Evolutionary conservation across 805 yeast genomes (phyloP).

Genomic region (Kazachstania taianensis): DNA sequence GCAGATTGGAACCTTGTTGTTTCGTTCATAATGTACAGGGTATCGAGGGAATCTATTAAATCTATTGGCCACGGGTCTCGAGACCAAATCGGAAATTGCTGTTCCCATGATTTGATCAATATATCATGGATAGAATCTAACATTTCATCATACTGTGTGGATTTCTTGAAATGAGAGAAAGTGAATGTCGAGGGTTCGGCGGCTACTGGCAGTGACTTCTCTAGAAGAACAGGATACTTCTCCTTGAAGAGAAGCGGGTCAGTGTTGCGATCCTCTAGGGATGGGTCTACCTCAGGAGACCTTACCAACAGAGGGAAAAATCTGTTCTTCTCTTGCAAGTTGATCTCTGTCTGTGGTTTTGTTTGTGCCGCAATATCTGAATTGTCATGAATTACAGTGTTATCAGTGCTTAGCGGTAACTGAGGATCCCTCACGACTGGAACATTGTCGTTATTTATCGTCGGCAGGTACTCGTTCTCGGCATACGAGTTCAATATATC

Average conservation of each 20-base stretch:
- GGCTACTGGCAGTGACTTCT: slow-evolving; percentile 15
- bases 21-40: slow-evolving; percentile 38
- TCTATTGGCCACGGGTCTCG: slow-evolving; percentile 36
- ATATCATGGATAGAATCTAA: background rate
- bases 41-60: slow-evolving; percentile 42
- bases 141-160: background rate
- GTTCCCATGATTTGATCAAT: slow-evolving; percentile 33
- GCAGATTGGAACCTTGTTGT: slow-evolving; percentile 32
- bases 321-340: slow-evolving; percentile 28
- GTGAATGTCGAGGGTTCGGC: background rate
- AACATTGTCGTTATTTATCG: slow-evolving; percentile 11
- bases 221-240: slow-evolving; percentile 21
- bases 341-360: slow-evolving; percentile 1
- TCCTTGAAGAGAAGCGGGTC: slow-evolving; percentile 8
- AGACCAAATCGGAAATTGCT: slow-evolving; percentile 7
- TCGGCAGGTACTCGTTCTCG: slow-evolving; percentile 28
- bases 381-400: background rate
- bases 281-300: slow-evolving; percentile 15
- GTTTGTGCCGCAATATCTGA: background rate
- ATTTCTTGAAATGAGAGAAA: background rate
- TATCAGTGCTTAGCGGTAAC: background rate
- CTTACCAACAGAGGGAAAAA: slow-evolving; percentile 31
- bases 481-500: slow-evolving; percentile 29
- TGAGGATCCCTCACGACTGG: background rate
- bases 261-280: slow-evolving; percentile 7